Base-by-base conservation (phyloP, 345 rosid species). In the Linum trigynum region DNA sequence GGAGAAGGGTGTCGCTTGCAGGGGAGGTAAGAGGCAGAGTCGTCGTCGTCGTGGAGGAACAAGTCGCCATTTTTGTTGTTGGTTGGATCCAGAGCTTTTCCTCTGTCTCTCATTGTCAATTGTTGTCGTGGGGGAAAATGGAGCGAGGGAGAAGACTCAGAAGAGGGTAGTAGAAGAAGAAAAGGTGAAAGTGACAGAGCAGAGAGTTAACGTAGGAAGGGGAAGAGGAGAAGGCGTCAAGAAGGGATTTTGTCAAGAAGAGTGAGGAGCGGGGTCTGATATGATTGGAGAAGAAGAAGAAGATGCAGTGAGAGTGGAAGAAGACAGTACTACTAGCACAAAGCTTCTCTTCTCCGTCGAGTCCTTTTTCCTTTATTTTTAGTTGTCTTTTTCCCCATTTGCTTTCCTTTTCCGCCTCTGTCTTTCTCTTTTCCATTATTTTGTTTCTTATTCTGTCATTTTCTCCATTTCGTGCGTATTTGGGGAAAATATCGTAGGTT, bases 1-100 rank as follows among this genome's bases (percentile, higher is more conserved):
- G 78, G 62, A 0, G 85, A 83, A 7, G 97, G 99, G 76, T 94
- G 99, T 67, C 86, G 87, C 84, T 80, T 81, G 72, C 99, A 94
- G 37, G 88, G 85, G 69, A 86, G 74, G 40, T 83, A 95, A 0
- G 86, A 83, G 0, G 89, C 79, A 17, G 73, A 63, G 4, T 16
- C 10, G 6, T 80, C 72, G 73, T 79, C 82, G 56, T 79, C 85
- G 41, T 75, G 69, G 11, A 72, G 40, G 17, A 40, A 79, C 65
- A 76, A 65, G 45, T 72, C 83, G 43, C 59, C 61, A 17, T 32
- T 32, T 60, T 70, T 74, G 66, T 64, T 77, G 68, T 40, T 64
- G 67, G 73, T 83, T 11, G 75, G 70, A 72, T 80, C 89, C 76
- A 87, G 85, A 37, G 79, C 89, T 74, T 87, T 92, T 14, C 97